Evolutionary conservation across 176 grass and related monocot species (phyloP), one percentile per base, ranked within the genome.

Genomic region (Urochloa ruziziensis): DNA sequence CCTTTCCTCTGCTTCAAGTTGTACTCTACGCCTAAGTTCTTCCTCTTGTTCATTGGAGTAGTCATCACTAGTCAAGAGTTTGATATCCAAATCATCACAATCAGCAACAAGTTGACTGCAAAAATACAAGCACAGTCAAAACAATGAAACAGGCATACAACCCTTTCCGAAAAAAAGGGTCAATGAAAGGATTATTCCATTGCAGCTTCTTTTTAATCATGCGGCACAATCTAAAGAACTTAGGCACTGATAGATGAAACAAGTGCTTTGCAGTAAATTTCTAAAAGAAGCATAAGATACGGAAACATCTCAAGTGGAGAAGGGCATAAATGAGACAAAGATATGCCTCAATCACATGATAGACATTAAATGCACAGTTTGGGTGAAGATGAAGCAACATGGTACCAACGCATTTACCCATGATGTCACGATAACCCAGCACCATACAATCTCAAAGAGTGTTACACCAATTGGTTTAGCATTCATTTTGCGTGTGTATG

Each of bases 1-100:
- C 81, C 87, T 94, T 88, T 92, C 89, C 61, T 99, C 96, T 33
- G 83, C 92, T 84, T 94, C 94, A 80, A 92, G 84, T 68, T 92
- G 88, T 83, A 89, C 52, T 75, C 48, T 81, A 78, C 28, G 78
- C 46, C 85, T 92, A 80, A 68, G 72, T 79, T 97, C 94, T 77
- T 94, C 91, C 76, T 95, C 96, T 78, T 94, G 83, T 83, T 94
- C 87, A 59, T 90, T 89, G 42, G 83, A 71, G 82, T 75, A 75
- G 51, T 89, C 85, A 79, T 84, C 91, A 83, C 28, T 94, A 83
- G 77, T 72, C 9, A 74, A 70, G 78, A 81, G 37, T 74, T 89
- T 87, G 78, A 63, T 67, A 25, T 87, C 78, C 65, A 92, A 85
- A 86, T 90, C 57, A 90, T 83, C 91, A 74, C 65, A 82, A 75